phyloP scores from a whole-genome alignment of 495 filamentous ascomycete genomes.

The Penicillium lividum region DNA sequence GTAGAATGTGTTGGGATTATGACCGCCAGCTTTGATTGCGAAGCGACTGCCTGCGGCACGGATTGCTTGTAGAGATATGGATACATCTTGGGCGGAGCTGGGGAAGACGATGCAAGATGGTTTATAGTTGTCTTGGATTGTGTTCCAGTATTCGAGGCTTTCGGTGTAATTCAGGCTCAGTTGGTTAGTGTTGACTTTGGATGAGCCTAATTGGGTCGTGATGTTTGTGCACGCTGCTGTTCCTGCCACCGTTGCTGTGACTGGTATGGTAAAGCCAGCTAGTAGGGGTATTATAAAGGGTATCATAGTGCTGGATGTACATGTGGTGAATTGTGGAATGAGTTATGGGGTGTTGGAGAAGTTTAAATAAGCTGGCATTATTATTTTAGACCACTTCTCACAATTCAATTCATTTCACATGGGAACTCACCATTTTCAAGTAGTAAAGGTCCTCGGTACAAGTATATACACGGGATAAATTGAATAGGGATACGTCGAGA shows the following conservation, averaged over 20 bases:
- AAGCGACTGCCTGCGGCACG: slow-evolving; percentile 36
- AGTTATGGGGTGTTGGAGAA: not conserved
- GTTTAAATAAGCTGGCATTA: not conserved
- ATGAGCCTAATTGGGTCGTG: slow-evolving; percentile 21
- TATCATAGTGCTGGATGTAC: not conserved
- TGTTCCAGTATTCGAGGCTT: slow-evolving; percentile 48
- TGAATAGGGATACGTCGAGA: not conserved
- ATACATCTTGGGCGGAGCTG: slow-evolving; percentile 27
- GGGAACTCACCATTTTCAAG: not conserved
- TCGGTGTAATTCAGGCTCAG: slow-evolving; percentile 19
- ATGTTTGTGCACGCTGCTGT: slow-evolving; percentile 27
- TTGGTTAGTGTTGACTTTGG: slow-evolving; percentile 23
- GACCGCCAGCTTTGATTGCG: slow-evolving; percentile 49
- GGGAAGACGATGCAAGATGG: slow-evolving; percentile 38
- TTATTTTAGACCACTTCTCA: not conserved
- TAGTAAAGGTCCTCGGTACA: not conserved
- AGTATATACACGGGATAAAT: not conserved
- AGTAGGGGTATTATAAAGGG: slow-evolving; percentile 10
- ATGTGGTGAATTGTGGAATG: not conserved
- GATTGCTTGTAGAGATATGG: slow-evolving; percentile 26
- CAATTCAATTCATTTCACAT: not conserved
- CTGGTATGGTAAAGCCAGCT: slow-evolving; percentile 9
- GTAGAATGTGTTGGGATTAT: slow-evolving; percentile 43
- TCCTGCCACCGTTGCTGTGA: slow-evolving; percentile 14
- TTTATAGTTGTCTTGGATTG: slow-evolving; percentile 34